Percentiles rank a stretch among this genome's conserved stretches.
These are phyloP conservation scores for Trifolium fragiferum DNA, from an alignment of 306 rosid genomes.

Conservation along the genomic window DNA sequence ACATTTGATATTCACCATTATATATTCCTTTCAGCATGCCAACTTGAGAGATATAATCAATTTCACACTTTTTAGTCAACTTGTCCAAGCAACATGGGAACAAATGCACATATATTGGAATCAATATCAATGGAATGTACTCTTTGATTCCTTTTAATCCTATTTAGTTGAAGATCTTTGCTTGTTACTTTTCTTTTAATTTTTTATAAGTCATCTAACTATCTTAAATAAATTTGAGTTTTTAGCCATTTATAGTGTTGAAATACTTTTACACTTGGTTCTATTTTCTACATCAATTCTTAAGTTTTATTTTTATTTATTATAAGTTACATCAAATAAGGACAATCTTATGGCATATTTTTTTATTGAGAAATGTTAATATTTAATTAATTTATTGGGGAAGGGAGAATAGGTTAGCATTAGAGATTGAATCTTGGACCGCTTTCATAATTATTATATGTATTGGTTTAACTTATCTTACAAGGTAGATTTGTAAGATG, in stretches of 20 bases:
- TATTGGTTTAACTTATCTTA: too few species aligned
- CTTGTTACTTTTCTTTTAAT: background rate
- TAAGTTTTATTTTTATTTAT: too few species aligned
- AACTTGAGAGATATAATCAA: constrained; percentile 27
- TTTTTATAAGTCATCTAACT: background rate
- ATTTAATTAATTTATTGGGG: too few species aligned
- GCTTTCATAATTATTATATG: too few species aligned
- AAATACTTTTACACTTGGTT: background rate
- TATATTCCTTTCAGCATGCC: constrained; percentile 31
- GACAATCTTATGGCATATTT: background rate
- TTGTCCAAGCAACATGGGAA: constrained; percentile 50
- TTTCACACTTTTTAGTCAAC: constrained; percentile 45
- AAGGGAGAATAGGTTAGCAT: background rate
- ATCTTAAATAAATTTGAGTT: background rate
- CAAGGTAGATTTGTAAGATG: too few species aligned
- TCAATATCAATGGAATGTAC: constrained; percentile 32
- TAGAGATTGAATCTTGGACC: background rate
- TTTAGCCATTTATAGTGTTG: background rate
- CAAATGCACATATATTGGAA: constrained; percentile 16
- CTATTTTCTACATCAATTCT: constrained; percentile 1
- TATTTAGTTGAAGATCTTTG: background rate
- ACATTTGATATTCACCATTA: constrained; percentile 38
- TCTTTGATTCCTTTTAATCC: constrained; percentile 2
- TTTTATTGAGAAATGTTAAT: background rate
- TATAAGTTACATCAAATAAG: background rate